phyloP scores from a whole-genome alignment of 768 basidiomycete genomes.

The Agrocybe praecox region DNA sequence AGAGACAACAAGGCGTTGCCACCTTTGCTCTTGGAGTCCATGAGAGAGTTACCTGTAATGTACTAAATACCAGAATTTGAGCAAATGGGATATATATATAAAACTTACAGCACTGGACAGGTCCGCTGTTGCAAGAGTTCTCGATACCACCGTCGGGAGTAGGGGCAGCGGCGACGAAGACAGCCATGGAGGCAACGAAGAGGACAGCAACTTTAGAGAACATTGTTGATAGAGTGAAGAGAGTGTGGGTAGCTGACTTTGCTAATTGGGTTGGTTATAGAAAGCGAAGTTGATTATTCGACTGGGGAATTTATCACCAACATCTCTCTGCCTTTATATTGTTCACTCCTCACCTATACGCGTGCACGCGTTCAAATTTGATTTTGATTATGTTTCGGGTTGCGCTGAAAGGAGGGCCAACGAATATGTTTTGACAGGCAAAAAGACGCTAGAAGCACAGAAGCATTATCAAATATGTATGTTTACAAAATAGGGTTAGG shows the following conservation, averaged over 20 bases:
- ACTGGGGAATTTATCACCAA: background rate
- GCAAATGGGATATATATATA: no score
- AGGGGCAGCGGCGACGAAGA: conserved; percentile 1
- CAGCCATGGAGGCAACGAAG: background rate
- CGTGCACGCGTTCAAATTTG: background rate
- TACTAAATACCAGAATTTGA: no score
- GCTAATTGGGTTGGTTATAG: background rate
- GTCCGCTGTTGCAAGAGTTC: conserved; percentile 19
- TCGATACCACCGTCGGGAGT: background rate
- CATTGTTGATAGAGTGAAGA: background rate
- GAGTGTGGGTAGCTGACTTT: background rate
- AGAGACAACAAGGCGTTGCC: conserved; percentile 8
- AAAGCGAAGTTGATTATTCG: conserved; percentile 1
- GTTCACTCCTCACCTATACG: background rate
- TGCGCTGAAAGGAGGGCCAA: no score
- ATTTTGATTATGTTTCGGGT: background rate
- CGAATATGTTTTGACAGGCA: background rate
- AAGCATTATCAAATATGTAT: background rate
- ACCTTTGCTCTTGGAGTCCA: background rate
- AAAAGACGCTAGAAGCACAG: background rate
- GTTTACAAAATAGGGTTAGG: background rate
- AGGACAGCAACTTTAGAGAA: conserved; percentile 1
- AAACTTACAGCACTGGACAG: conserved; percentile 26
- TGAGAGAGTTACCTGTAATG: conserved; percentile 16
- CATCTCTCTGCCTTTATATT: background rate